These are phyloP conservation scores for Neoboletus subvelutipes DNA, from an alignment of 768 basidiomycete species.

Conservation along the genomic window DNA sequence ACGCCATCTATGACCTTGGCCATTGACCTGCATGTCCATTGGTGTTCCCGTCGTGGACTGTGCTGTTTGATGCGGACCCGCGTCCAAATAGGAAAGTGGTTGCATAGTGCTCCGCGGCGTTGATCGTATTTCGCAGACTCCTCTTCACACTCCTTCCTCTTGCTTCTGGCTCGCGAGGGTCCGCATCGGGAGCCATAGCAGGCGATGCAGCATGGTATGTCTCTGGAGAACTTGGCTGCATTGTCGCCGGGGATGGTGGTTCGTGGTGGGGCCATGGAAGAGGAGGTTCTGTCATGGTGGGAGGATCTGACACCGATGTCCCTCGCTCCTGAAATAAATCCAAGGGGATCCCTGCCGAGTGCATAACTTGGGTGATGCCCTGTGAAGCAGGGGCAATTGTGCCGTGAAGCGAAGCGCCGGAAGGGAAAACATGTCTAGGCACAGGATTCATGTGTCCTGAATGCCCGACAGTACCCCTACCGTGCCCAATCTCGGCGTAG, in stretches of 20 bases:
- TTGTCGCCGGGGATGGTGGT: constrained; percentile 35
- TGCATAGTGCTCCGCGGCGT: constrained; percentile 69
- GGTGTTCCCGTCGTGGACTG: constrained; percentile 22
- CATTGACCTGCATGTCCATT: constrained; percentile 26
- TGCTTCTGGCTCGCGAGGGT: constrained; percentile 38
- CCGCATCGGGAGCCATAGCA: constrained; percentile 29
- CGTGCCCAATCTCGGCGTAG: constrained; percentile 77
- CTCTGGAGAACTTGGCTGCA: constrained; percentile 38
- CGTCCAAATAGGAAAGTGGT: constrained; percentile 64
- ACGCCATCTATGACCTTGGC: constrained; percentile 22
- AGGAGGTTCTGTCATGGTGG: constrained; percentile 15
- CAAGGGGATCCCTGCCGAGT: constrained; percentile 30
- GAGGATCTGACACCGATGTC: constrained; percentile 10
- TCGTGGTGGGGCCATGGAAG: constrained; percentile 47
- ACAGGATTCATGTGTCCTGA: constrained; percentile 18
- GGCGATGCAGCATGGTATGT: constrained; percentile 42
- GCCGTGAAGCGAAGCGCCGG: constrained; percentile 23
- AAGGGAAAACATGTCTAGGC: constrained; percentile 25
- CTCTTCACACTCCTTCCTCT: constrained; percentile 63
- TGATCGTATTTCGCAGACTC: constrained; percentile 64
- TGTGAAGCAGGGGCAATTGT: constrained; percentile 24
- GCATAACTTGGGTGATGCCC: constrained; percentile 37
- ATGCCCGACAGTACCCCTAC: constrained; percentile 46
- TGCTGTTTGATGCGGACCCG: constrained; percentile 28
- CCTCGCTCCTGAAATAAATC: constrained; percentile 22